phyloP scores from a whole-genome alignment of 257 asterid species.

The Jaltomata sinuosa region DNA sequence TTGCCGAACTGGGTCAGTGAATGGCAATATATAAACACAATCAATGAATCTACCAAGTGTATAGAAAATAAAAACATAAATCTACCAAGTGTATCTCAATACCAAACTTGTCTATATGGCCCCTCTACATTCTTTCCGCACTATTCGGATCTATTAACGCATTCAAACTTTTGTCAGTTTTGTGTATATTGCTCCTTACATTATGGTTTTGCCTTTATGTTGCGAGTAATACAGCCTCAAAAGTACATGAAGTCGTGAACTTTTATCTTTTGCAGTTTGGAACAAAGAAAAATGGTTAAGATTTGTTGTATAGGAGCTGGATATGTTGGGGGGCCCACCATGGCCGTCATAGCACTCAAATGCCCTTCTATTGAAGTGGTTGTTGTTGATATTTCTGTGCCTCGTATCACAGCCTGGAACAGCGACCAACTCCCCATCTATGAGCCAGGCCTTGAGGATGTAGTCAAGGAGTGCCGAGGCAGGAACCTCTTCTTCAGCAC shows the following conservation, averaged over 20 bases:
- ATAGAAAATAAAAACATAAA: too few relatives aligned
- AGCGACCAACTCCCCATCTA: conserved; percentile 20
- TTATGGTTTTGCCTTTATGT: not conserved
- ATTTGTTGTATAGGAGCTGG: conserved; percentile 26
- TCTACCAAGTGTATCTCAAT: not conserved
- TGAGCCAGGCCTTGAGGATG: conserved; percentile 20
- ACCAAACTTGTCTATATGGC: not conserved
- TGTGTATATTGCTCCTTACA: not conserved
- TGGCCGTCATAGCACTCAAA: conserved; percentile 22
- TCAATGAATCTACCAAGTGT: not conserved
- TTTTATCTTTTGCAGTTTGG: not conserved
- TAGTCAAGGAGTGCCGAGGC: conserved; percentile 21
- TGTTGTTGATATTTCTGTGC: conserved; percentile 18
- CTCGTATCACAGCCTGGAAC: conserved; percentile 23
- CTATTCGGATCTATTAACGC: not conserved
- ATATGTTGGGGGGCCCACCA: conserved; percentile 19
- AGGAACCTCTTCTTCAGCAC: conserved; percentile 25
- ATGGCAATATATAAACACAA: not conserved
- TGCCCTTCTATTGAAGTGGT: conserved; percentile 19
- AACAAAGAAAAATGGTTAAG: conserved; percentile 18
- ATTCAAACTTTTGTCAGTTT: not conserved
- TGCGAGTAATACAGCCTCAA: not conserved
- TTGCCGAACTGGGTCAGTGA: not conserved
- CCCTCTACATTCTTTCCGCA: not conserved
- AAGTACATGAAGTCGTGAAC: not conserved